Evolutionary conservation across 495 filamentous ascomycete species (phyloP), one percentile per base, ranked within the genome.

Genomic region (Rusavskia elegans): DNA sequence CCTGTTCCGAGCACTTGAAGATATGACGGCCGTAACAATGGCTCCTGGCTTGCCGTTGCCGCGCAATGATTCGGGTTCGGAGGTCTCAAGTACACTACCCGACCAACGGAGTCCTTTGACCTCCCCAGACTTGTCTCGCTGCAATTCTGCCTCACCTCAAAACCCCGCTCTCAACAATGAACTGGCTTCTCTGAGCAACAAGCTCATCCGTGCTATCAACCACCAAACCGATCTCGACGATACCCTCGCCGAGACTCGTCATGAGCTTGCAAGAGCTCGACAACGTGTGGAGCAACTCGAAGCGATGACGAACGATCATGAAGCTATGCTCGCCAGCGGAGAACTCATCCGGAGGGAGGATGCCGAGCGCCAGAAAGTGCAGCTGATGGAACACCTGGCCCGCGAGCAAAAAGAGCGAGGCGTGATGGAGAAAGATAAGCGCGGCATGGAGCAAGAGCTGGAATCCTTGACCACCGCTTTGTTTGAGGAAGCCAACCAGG

Each of bases 191-290:
- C 72, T 98, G 21, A 96, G 87, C 65, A 89, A 88, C 45, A 98
- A 98, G 67, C 75, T 98, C 49, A 88, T 98, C 53, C 89, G 88
- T 59, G 89, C 92, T 49, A 96, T 98, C 66, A 98, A 98, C 63
- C 85, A 92, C 61, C 93, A 97, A 69, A 96, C 92, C 5, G 85
- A 73, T 29, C 72, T 98, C 27, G 92, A 98, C 61, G 92, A 98
- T 61, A 85, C 78, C 30, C 73, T 98, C 45, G 82, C 85, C 49
- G 81, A 75, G 23, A 85, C 90, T 23, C 78, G 85, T 17, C 81
- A 90, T 63, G 87, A 95, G 60, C 62, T 98, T 49, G 88, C 94
- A 48, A 61, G 74, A n/a, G 78, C 88, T 5, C 75, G 75, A 53
- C 76, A 80, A 46, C 77, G 73, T 64, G 70, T 95, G 44, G 74